Conservation (phyloP, 495 filamentous ascomycete species). For the Podospora pseudoanserina region DNA sequence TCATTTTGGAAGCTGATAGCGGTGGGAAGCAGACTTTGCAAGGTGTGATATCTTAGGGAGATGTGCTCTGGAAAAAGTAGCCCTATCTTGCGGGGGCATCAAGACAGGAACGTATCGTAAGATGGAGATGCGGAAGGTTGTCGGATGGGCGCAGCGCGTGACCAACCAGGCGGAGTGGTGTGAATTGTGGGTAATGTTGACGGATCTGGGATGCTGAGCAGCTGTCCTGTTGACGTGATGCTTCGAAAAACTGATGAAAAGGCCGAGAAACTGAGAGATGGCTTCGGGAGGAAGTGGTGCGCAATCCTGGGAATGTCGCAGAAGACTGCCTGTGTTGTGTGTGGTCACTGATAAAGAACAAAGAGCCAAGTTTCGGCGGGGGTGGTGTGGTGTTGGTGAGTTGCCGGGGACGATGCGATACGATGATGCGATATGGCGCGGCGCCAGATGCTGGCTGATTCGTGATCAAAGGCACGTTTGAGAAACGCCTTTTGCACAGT, state of each 20-base stretch:
- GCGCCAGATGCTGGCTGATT: not conserved
- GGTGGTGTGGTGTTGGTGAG: not conserved
- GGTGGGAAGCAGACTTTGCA: conserved; percentile 3
- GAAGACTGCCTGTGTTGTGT: not conserved
- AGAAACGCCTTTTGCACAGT: not conserved
- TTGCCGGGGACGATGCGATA: not conserved
- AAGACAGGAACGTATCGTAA: not conserved
- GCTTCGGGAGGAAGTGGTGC: not conserved
- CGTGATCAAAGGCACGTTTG: not conserved
- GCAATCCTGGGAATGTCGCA: not conserved
- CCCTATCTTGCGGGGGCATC: conserved; percentile 4
- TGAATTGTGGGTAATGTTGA: not conserved
- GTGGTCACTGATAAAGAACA: not conserved
- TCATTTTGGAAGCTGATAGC: conserved; percentile 34
- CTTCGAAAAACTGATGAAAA: not conserved
- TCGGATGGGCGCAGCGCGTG: not conserved
- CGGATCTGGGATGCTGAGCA: not conserved
- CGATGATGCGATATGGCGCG: not conserved
- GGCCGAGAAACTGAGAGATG: not conserved
- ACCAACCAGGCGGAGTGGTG: not conserved
- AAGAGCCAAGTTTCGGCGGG: not conserved
- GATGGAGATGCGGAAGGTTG: not conserved
- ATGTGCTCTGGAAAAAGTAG: not conserved
- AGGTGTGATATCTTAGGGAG: not conserved
- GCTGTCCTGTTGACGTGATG: not conserved